Base-by-base conservation (phyloP, 345 rosid genomes). In the Camelina sativa region DNA sequence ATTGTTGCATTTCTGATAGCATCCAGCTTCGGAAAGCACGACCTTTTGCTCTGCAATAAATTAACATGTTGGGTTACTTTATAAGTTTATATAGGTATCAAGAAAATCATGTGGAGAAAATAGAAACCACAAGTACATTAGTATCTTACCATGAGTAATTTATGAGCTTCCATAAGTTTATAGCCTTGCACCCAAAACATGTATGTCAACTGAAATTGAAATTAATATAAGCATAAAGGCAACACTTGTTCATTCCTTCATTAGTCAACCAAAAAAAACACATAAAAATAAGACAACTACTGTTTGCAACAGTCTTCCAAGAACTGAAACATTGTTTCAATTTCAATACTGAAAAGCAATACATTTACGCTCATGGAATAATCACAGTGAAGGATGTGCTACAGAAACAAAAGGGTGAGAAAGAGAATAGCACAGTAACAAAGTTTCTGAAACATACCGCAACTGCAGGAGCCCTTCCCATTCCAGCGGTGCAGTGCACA, bases 111-210 rank as follows among this genome's bases (percentile, higher is more conserved):
- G 28, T 30, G 23, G 32, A 30, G 43, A 34, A 12, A 22, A 61
- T 19, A 69, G 40, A 63, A 60, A 71, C 32, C 47, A 75, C n/a
- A 75, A 53, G 40, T 28, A 65, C 15, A 76, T 38, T 30, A 32
- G 62, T 40, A 48, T 75, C 66, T 86, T 91, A 94, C 99, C 93
- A 84, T 82, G 56, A 95, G 91, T 72, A 89, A 54, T 58, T 65
- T 84, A 78, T 86, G 84, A 57, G 97, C 97, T 17, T 92, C 90
- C 62, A 66, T 84, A 22, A 95, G 97, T 85, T 85, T 89, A 84
- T 91, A 91, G 70, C 91, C 97, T 78, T 79, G 93, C 80, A 91
- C 85, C 99, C 99, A 95, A 80, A 88, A 91, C 97, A 95, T 89
- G 86, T 87, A 90, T 41, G 99, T 88, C 86, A 91, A 58, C 97